phyloP scores from a whole-genome alignment of 192 early-diverging fungal genomes.

The Backusella mclennaniae region DNA sequence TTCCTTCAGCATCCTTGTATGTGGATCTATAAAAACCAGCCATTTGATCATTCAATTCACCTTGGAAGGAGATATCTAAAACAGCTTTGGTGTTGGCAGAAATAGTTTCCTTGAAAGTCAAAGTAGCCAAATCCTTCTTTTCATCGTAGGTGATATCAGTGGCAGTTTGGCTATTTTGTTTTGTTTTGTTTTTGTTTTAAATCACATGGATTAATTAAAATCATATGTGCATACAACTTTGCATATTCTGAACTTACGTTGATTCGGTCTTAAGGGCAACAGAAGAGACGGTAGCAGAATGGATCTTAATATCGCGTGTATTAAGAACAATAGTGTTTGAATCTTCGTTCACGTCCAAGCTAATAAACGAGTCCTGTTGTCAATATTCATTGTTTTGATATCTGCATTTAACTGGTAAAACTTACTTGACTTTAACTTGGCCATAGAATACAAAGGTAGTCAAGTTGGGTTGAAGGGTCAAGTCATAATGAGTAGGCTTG shows the following conservation, averaged over 20 bases:
- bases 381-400: background rate
- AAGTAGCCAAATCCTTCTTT: constrained; percentile 46
- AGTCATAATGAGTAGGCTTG: constrained; percentile 79
- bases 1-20: constrained; percentile 67
- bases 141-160: constrained; percentile 45
- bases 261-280: constrained; percentile 52
- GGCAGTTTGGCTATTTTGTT: constrained; percentile 18
- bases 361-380: background rate
- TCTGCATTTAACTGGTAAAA: background rate
- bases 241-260: constrained; percentile 32
- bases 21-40: constrained; percentile 91
- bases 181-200: background rate
- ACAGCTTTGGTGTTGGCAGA: constrained; percentile 54
- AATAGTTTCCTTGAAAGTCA: constrained; percentile 61
- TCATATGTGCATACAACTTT: background rate
- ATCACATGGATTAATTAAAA: background rate
- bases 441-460: constrained; percentile 80
- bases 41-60: constrained; percentile 86
- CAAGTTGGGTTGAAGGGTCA: constrained; percentile 79
- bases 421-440: constrained; percentile 69
- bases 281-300: constrained; percentile 47
- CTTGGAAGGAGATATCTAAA: constrained; percentile 61
- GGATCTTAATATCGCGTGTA: constrained; percentile 63
- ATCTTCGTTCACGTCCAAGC: constrained; percentile 59
- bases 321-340: constrained; percentile 69